Conservation (phyloP, 805 yeast species). For the Candida cerambycidarum region DNA sequence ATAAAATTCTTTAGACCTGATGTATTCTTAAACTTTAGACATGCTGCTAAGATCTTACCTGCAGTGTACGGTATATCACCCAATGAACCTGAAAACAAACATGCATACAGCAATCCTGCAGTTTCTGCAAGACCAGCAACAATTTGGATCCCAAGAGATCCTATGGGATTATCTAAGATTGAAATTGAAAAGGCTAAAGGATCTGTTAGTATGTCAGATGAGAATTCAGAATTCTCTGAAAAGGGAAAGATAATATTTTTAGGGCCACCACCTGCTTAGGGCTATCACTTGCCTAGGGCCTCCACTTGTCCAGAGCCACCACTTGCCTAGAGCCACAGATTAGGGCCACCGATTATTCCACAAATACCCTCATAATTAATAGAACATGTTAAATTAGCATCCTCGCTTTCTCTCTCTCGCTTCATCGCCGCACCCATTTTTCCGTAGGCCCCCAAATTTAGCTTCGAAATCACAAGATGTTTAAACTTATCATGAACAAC, state of each 20-base stretch:
- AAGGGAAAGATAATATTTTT: slow-evolving; percentile 32
- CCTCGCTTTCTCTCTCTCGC: no score
- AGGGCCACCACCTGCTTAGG: slow-evolving; percentile 29
- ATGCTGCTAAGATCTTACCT: slow-evolving; percentile 35
- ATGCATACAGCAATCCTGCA: slow-evolving; percentile 78
- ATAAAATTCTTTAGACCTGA: slow-evolving; percentile 59
- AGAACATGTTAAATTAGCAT: no score
- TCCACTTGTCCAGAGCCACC: no score
- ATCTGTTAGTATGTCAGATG: slow-evolving; percentile 64
- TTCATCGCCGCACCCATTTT: background rate
- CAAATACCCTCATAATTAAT: no score
- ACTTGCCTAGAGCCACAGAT: no score
- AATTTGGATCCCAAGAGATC: slow-evolving; percentile 93
- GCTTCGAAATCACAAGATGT: slow-evolving; percentile 4
- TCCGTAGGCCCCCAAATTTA: background rate
- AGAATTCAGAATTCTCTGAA: slow-evolving; percentile 54
- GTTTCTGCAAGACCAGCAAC: slow-evolving; percentile 65
- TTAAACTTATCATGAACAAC: background rate
- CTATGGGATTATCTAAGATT: slow-evolving; percentile 70
- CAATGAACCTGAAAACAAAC: slow-evolving; percentile 44
- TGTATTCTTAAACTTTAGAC: slow-evolving; percentile 48
- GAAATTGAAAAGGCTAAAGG: slow-evolving; percentile 57
- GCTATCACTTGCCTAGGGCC: background rate
- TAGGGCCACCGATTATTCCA: no score
- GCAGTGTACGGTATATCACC: slow-evolving; percentile 34